Percentiles rank a stretch among this genome's conserved stretches.
Evolutionary conservation across 192 early-diverging fungal species (phyloP).

Genomic region (Polychytrium aggregatum): DNA sequence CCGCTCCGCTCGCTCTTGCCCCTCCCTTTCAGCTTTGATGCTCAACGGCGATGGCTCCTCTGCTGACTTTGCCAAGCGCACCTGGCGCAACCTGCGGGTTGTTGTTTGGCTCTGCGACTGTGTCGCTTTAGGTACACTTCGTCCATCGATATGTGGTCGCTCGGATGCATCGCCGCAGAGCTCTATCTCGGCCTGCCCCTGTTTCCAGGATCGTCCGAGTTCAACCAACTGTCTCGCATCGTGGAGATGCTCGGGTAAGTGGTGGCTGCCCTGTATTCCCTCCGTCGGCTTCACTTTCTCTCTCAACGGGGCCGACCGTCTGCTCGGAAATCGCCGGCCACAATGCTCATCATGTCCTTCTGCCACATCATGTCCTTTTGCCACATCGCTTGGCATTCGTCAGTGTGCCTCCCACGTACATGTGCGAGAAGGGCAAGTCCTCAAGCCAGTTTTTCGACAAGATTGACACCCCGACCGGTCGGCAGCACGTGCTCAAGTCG

Average conservation of each 20-base stretch:
- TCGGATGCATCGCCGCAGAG: slow-evolving; percentile 96
- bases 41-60: not conserved
- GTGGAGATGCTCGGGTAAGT: slow-evolving; percentile 81
- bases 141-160: slow-evolving; percentile 97
- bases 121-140: slow-evolving; percentile 52
- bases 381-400: too few species aligned
- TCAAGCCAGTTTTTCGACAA: slow-evolving; percentile 80
- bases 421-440: slow-evolving; percentile 88
- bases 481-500: slow-evolving; percentile 56
- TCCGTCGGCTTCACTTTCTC: too few species aligned
- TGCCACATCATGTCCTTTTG: too few species aligned
- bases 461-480: slow-evolving; percentile 29
- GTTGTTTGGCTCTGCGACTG: not conserved
- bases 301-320: too few species aligned
- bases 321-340: too few species aligned
- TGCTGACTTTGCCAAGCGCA: not conserved
- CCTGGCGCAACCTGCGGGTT: too few species aligned
- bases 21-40: not conserved
- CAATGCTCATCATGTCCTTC: too few species aligned
- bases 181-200: slow-evolving; percentile 89
- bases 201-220: slow-evolving; percentile 92
- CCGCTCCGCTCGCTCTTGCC: not conserved
- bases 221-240: slow-evolving; percentile 89
- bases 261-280: too few species aligned
- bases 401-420: slow-evolving; percentile 73